phyloP scores from a whole-genome alignment of 2,329 filamentous ascomycete species.

The Zymoseptoria ardabiliae region DNA sequence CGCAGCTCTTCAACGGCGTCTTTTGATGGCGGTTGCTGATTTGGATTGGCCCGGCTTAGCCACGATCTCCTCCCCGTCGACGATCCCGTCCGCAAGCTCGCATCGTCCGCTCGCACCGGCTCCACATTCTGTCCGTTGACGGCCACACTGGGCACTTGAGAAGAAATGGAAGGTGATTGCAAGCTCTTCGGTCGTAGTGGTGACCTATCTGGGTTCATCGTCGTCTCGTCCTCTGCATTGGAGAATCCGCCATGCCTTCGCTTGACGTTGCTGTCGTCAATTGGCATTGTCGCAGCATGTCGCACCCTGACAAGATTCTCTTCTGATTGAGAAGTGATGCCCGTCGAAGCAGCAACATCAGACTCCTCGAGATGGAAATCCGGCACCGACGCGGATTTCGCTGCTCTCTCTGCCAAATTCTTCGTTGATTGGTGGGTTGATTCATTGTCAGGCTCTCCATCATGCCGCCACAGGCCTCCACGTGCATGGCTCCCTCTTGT shows the following conservation, averaged over 20 bases:
- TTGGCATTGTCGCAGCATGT: constrained; percentile 10
- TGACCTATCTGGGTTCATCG: constrained; percentile 3
- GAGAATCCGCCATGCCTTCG: constrained; percentile 17
- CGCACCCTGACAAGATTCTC: constrained; percentile 4
- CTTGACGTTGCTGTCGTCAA: constrained; percentile 10
- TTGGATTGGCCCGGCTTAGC: constrained; percentile 9
- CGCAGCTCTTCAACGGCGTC: constrained; percentile 27
- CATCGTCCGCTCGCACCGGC: constrained; percentile 20
- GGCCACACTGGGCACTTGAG: constrained; percentile 21
- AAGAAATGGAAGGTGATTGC: constrained; percentile 25
- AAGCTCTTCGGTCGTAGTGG: constrained; percentile 15
- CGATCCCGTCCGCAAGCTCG: constrained; percentile 9
- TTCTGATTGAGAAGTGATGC: constrained; percentile 16
- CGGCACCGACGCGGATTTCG: constrained; percentile 23
- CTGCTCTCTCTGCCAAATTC: constrained; percentile 10
- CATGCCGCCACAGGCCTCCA: constrained; percentile 70
- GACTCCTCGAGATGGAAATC: constrained; percentile 6
- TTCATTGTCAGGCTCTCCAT: constrained; percentile 23
- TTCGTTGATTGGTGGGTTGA: constrained; percentile 1
- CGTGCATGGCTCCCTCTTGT: constrained; percentile 71
- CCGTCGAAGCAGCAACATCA: constrained; percentile 13
- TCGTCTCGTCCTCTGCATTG: constrained; percentile 4
- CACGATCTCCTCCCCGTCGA: constrained; percentile 11
- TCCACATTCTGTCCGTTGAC: constrained; percentile 24
- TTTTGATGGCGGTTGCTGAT: constrained; percentile 10